These are phyloP conservation scores for Dryas drummondii DNA, from an alignment of 306 rosid species.

Conservation along the genomic window DNA sequence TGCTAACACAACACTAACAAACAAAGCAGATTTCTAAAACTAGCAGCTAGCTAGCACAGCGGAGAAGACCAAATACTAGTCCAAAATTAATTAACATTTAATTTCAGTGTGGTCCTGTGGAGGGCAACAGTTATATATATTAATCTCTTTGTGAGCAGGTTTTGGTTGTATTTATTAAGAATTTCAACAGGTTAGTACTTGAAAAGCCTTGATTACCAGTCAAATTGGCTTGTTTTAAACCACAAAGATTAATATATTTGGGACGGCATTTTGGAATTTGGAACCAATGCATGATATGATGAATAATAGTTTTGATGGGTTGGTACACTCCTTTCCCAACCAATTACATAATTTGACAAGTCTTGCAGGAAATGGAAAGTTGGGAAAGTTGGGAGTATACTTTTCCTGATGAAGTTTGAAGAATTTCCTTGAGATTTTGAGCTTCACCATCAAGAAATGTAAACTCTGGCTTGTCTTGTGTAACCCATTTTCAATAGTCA, in stretches of 20 bases:
- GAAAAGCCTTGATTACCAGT: background rate
- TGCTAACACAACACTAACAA: background rate
- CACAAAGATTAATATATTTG: background rate
- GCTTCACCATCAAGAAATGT: too few relatives aligned
- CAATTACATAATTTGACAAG: background rate
- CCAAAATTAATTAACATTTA: background rate
- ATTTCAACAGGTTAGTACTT: background rate
- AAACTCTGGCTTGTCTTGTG: too few relatives aligned
- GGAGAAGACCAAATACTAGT: background rate
- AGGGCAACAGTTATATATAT: background rate
- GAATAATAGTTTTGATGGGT: background rate
- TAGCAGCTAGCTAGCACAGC: background rate
- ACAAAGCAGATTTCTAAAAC: background rate
- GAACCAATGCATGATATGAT: background rate
- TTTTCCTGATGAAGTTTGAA: background rate
- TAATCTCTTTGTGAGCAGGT: background rate
- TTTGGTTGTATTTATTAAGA: background rate
- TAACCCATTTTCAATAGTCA: background rate
- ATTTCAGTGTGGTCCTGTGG: background rate
- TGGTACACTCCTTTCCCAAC: background rate
- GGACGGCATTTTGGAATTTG: constrained; percentile 1
- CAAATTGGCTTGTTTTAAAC: background rate
- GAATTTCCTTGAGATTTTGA: background rate
- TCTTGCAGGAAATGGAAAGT: background rate
- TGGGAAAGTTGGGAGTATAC: background rate